A percentile compares a stretch with the other conserved stretches of the same genome.
These are phyloP conservation scores for Candida pseudoviswanathii DNA, from an alignment of 1,139 yeast genomes.

Conservation along the genomic window DNA sequence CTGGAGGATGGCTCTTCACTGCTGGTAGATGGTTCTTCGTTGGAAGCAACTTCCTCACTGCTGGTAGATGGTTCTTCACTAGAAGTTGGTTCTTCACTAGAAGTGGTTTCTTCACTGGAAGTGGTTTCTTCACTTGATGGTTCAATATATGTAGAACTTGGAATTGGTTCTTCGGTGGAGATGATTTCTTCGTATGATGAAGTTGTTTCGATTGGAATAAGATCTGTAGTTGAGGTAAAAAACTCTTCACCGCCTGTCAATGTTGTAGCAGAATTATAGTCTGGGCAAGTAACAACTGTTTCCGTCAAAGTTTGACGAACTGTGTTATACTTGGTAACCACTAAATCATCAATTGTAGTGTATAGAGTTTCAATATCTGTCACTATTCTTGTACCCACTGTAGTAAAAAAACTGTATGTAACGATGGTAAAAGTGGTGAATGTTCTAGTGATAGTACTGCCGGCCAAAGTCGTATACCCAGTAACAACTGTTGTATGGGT, in stretches of 20 bases:
- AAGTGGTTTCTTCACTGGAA: too few species aligned
- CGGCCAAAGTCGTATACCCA: too few species aligned
- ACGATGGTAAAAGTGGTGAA: too few species aligned
- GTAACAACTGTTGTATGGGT: too few species aligned
- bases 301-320: slow-evolving; percentile 2
- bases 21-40: too few species aligned
- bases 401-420: not conserved
- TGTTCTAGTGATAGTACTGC: too few species aligned
- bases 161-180: slow-evolving; percentile 3
- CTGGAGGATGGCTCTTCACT: too few species aligned
- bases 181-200: not conserved
- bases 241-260: slow-evolving; percentile 1
- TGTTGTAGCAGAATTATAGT: slow-evolving; percentile 9
- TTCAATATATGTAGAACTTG: not conserved
- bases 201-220: not conserved
- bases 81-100: too few species aligned
- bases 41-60: too few species aligned
- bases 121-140: not conserved
- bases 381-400: not conserved
- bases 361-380: not conserved
- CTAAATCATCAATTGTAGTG: not conserved
- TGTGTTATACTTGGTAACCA: not conserved
- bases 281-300: slow-evolving; percentile 10
- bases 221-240: slow-evolving; percentile 4
- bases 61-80: too few species aligned